These are phyloP conservation scores for Trypanosomatidae sp. DNA, from an alignment of 208 protist genomes.

Conservation along the genomic window DNA sequence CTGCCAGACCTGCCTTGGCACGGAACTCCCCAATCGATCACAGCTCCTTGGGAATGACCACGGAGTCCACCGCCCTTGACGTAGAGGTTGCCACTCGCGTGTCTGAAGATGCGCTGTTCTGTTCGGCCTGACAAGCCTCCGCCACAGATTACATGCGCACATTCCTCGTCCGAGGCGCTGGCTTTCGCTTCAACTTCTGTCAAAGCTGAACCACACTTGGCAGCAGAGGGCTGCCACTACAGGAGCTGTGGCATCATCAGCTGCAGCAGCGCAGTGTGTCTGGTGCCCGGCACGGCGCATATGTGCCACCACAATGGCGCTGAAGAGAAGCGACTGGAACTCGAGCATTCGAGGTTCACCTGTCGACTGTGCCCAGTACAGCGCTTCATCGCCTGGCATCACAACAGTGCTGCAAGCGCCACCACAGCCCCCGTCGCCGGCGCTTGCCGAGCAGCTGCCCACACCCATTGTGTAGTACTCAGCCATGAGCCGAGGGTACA, in stretches of 20 bases:
- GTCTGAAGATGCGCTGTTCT: background rate
- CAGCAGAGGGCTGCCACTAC: background rate
- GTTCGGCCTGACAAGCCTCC: background rate
- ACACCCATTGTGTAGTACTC: conserved; percentile 33
- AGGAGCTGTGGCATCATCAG: background rate
- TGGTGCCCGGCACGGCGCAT: conserved; percentile 3
- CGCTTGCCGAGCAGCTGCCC: background rate
- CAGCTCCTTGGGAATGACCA: conserved; percentile 36
- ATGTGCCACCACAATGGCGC: conserved; percentile 30
- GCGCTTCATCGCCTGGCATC: conserved; percentile 38
- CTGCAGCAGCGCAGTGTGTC: conserved; percentile 3
- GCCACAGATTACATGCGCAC: background rate
- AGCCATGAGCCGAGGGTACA: conserved; percentile 61
- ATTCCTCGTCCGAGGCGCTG: background rate
- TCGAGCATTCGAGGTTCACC: conserved; percentile 50
- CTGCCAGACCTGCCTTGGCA: conserved; percentile 21
- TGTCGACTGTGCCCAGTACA: conserved; percentile 45
- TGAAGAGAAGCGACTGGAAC: conserved; percentile 47
- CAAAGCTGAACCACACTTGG: background rate
- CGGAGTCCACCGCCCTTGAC: conserved; percentile 11
- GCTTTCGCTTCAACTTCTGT: background rate
- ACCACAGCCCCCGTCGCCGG: background rate
- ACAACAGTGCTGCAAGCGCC: conserved; percentile 2
- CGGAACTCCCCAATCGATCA: conserved; percentile 28
- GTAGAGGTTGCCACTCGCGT: background rate